A percentile compares a stretch with the other conserved stretches of the same genome.
Evolutionary conservation across 768 basidiomycete species (phyloP).

Genomic region (Pholiota microspora): DNA sequence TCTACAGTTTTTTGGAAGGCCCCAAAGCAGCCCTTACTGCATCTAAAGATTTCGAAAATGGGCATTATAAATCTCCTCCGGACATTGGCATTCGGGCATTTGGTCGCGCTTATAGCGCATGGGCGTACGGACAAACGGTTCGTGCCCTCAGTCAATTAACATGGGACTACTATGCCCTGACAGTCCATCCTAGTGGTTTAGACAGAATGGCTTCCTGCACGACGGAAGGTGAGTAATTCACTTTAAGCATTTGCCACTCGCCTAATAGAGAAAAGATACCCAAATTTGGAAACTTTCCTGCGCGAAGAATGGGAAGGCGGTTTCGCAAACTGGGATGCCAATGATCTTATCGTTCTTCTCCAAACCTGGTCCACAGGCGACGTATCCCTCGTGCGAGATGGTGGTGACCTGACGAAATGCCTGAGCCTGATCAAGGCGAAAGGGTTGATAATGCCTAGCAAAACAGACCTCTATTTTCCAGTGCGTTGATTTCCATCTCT

Average conservation of each 20-base stretch:
- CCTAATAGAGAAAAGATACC: conserved; percentile 29
- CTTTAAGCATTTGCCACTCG: too few species aligned
- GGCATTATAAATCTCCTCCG: conserved; percentile 47
- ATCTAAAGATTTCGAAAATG: conserved; percentile 53
- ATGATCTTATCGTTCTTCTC: conserved; percentile 47
- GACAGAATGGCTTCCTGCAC: conserved; percentile 43
- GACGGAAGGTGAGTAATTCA: conserved; percentile 32
- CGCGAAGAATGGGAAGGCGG: conserved; percentile 50
- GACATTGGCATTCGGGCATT: conserved; percentile 54
- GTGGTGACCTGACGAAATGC: conserved; percentile 39
- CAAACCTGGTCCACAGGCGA: conserved; percentile 51
- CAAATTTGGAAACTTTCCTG: conserved; percentile 47
- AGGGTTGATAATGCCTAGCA: conserved; percentile 57
- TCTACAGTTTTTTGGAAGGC: conserved; percentile 53
- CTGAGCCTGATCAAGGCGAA: conserved; percentile 45
- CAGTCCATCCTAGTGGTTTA: conserved; percentile 46
- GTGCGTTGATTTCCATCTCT: conserved; percentile 23
- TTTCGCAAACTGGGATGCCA: conserved; percentile 52
- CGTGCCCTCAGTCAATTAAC: conserved; percentile 7
- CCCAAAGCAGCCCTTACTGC: conserved; percentile 52
- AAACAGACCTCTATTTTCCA: conserved; percentile 59
- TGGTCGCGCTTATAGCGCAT: conserved; percentile 53
- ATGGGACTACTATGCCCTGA: background rate
- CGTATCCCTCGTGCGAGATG: conserved; percentile 41
- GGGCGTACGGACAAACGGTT: conserved; percentile 58